A percentile compares a stretch with the other conserved stretches of the same genome.
Conservation (phyloP, 2,329 filamentous ascomycete species). For the Claviceps paspali region DNA sequence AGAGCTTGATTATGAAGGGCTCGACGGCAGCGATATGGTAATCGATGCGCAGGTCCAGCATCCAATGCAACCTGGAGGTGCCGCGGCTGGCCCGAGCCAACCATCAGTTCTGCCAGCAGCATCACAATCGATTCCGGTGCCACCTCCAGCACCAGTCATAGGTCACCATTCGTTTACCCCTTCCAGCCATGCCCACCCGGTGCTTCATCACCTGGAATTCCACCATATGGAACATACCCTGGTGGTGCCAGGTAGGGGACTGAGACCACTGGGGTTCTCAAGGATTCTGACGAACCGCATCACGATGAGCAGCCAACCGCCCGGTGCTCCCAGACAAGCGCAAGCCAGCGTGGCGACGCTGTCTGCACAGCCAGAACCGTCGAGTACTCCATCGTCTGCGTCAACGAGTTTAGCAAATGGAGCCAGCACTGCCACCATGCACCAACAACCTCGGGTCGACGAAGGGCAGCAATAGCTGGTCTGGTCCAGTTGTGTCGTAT, state of each 20-base stretch:
- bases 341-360: slow-evolving; percentile 18
- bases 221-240: slow-evolving; percentile 1
- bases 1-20: slow-evolving; percentile 27
- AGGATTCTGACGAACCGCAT: slow-evolving; percentile 16
- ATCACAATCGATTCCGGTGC: slow-evolving; percentile 14
- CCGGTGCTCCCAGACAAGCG: slow-evolving; percentile 9
- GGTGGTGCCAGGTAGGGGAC: slow-evolving; percentile 5
- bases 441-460: slow-evolving; percentile 10
- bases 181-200: slow-evolving; percentile 8
- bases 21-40: slow-evolving; percentile 24
- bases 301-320: slow-evolving; percentile 8
- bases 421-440: slow-evolving; percentile 23
- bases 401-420: slow-evolving; percentile 3
- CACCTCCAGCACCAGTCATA: slow-evolving; percentile 13
- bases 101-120: slow-evolving; percentile 4
- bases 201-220: slow-evolving; percentile 9
- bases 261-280: slow-evolving; percentile 11
- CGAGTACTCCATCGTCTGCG: slow-evolving; percentile 7
- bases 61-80: slow-evolving; percentile 1
- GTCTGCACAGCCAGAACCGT: slow-evolving; percentile 9
- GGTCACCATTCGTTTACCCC: slow-evolving; percentile 12
- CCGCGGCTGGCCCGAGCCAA: neutral
- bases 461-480: neutral
- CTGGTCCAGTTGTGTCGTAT: too few species aligned
- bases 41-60: slow-evolving; percentile 18